phyloP scores from a whole-genome alignment of 2,329 filamentous ascomycete species.

The Ophiostoma tasmaniense region DNA sequence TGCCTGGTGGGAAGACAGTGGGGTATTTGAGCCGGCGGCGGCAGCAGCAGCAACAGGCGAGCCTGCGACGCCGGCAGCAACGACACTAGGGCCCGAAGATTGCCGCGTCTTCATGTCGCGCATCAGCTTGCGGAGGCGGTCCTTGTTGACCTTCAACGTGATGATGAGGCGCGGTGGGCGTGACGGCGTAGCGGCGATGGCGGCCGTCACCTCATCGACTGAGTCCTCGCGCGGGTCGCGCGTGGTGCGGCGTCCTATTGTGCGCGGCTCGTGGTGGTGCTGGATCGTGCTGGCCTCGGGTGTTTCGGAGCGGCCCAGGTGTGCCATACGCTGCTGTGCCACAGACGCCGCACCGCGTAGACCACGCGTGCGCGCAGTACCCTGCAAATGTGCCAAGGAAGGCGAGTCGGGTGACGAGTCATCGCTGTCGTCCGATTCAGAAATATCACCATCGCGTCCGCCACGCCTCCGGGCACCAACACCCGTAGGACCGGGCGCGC shows the following conservation, averaged over 20 bases:
- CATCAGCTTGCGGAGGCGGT: conserved; percentile 60
- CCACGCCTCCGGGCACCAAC: conserved; percentile 35
- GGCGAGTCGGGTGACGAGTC: conserved; percentile 83
- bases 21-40: conserved; percentile 34
- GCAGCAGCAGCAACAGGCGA: background rate
- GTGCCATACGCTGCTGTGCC: conserved; percentile 80
- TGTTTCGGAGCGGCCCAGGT: conserved; percentile 75
- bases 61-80: background rate
- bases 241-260: conserved; percentile 49
- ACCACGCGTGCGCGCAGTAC: conserved; percentile 72
- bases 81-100: background rate
- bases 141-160: conserved; percentile 63
- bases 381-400: conserved; percentile 39
- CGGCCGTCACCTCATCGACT: conserved; percentile 42
- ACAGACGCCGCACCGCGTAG: conserved; percentile 83
- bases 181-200: conserved; percentile 32
- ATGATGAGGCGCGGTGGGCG: conserved; percentile 62
- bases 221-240: conserved; percentile 56
- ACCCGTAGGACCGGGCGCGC: conserved; percentile 52
- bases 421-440: conserved; percentile 87
- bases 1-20: conserved; percentile 25
- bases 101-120: conserved; percentile 29
- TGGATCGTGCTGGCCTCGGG: conserved; percentile 61
- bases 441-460: conserved; percentile 57
- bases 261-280: conserved; percentile 65